A percentile compares a stretch with the other conserved stretches of the same genome.
phyloP scores from a whole-genome alignment of 2,329 filamentous ascomycete species.

The Trichoderma atrobrunneum region DNA sequence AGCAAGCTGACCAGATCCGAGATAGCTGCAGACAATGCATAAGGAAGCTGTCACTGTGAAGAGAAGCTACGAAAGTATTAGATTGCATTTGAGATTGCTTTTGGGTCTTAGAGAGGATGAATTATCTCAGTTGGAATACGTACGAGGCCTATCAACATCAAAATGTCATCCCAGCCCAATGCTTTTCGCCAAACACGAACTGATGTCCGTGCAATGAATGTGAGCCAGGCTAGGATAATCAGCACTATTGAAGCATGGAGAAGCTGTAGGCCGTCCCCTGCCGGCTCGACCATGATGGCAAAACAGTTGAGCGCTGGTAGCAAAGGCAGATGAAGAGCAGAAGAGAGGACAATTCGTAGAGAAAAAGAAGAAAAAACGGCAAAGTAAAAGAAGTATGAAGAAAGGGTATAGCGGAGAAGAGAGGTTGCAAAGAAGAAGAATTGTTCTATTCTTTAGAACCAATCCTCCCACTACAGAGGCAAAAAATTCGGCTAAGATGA shows the following conservation, averaged over 20 bases:
- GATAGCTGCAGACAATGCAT: constrained; percentile 9
- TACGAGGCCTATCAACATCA: constrained; percentile 14
- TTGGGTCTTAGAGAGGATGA: neutral
- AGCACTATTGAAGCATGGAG: constrained; percentile 5
- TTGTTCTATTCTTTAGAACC: neutral
- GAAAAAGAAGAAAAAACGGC: neutral
- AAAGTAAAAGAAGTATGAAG: neutral
- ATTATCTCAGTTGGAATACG: neutral
- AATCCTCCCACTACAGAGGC: neutral
- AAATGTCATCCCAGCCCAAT: constrained; percentile 5
- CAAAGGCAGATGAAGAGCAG: neutral
- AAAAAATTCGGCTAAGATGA: constrained; percentile 5
- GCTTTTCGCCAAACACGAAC: constrained; percentile 9
- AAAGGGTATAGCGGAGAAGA: neutral
- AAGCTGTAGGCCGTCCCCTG: constrained; percentile 2
- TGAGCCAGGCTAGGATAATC: neutral
- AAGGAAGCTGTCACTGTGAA: constrained; percentile 4
- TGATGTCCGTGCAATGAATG: neutral
- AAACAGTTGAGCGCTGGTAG: neutral
- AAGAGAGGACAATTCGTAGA: neutral
- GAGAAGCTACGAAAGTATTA: constrained; percentile 12
- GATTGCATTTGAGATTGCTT: neutral
- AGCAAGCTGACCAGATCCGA: constrained; percentile 11
- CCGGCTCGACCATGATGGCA: constrained; percentile 11
- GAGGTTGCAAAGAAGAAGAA: neutral